Evolutionary conservation across 2,329 filamentous ascomycete species (phyloP), one percentile per base, ranked within the genome.

Genomic region (Polytolypa hystricis): DNA sequence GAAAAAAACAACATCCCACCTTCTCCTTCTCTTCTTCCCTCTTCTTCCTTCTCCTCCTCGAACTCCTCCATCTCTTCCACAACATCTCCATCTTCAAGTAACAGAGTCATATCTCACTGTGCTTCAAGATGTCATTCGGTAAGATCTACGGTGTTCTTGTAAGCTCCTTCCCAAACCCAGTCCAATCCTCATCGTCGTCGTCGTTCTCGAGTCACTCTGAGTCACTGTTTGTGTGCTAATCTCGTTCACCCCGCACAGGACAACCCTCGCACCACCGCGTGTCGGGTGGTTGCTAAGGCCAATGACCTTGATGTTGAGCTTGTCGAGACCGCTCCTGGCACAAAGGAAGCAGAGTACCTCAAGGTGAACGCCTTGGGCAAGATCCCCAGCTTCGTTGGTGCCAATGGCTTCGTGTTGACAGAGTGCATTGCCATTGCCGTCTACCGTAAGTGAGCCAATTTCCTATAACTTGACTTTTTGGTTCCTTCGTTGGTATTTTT

Each of bases 351-450:
- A 48, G 86, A 93, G 60, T 93, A 93, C 73, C 69, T 78, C 58
- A 82, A 85, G 71, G 63, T 83, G 66, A 93, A 85, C 75, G 77
- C 79, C 57, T 81, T 94, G 47, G 81, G 81, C 69, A 93, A 89
- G 75, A 73, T 96, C 58, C 91, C 91, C 49, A 81, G 86, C 58
- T 96, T 98, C 61, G 75, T 89, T 56, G 87, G 87, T 61, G 73
- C 79, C 58, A 91, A 98, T 67, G 89, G 87, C 65, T 96, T 83
- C 68, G 70, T 77, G 55, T 77, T 98, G 54, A 80, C 76, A 47
- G 91, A 98, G 79, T 73, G 65, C 67, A 87, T 96, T 56, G 91
- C 91, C 65, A 89, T 98, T 58, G 84, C 86, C 61, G 84, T 98
- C 72, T 98, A 96, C 74, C 70, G 91, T 98, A 84, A 57, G 89